These are phyloP conservation scores for Sclerotinia glacialis DNA, from an alignment of 2,329 filamentous ascomycete genomes.

Conservation along the genomic window DNA sequence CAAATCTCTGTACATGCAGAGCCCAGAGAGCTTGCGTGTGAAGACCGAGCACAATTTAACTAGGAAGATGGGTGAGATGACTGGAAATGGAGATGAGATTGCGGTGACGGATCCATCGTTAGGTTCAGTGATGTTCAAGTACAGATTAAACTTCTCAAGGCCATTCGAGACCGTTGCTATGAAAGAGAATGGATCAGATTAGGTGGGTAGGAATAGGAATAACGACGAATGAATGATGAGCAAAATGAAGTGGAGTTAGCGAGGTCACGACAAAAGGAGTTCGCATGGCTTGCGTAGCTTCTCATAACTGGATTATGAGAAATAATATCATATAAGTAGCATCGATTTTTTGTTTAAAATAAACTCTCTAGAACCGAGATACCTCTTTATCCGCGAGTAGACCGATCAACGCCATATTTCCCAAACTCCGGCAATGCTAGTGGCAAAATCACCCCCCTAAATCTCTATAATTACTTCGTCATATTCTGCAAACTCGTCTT, in stretches of 20 bases:
- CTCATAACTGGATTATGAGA: slow-evolving; percentile 10
- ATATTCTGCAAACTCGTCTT: slow-evolving; percentile 68
- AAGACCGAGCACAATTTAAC: slow-evolving; percentile 79
- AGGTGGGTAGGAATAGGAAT: background rate
- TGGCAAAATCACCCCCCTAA: slow-evolving; percentile 6
- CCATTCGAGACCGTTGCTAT: slow-evolving; percentile 14
- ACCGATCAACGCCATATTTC: slow-evolving; percentile 34
- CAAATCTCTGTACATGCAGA: slow-evolving; percentile 88
- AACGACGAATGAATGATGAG: slow-evolving; percentile 1
- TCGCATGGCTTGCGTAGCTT: slow-evolving; percentile 15
- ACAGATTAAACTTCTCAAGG: slow-evolving; percentile 35
- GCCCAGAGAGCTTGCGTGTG: slow-evolving; percentile 75
- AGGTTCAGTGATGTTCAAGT: slow-evolving; percentile 45
- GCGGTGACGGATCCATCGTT: slow-evolving; percentile 93
- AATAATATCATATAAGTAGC: slow-evolving; percentile 9
- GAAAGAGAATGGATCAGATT: slow-evolving; percentile 6
- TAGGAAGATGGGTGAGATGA: slow-evolving; percentile 73
- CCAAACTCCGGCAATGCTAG: slow-evolving; percentile 38
- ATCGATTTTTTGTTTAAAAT: slow-evolving; percentile 15
- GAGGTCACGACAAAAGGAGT: slow-evolving; percentile 7
- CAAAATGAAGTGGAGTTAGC: slow-evolving; percentile 2
- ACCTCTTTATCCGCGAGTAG: slow-evolving; percentile 24
- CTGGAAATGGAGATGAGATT: slow-evolving; percentile 81
- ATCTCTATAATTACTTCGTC: slow-evolving; percentile 42
- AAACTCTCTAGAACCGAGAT: slow-evolving; percentile 24